phyloP scores from a whole-genome alignment of 345 rosid species.

The Schrenkiella parvula region DNA sequence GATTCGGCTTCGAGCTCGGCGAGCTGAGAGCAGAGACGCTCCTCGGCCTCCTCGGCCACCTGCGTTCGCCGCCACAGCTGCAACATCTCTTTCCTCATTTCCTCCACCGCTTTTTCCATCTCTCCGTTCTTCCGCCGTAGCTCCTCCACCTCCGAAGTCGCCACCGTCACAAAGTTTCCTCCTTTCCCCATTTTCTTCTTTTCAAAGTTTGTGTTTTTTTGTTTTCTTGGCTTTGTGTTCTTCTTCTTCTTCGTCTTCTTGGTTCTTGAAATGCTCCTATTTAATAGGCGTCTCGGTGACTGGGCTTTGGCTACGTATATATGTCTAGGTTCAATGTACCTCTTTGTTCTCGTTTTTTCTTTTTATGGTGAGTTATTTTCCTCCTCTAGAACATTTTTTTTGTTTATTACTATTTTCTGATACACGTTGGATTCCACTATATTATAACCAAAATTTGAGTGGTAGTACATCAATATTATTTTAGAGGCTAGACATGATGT shows the following conservation, averaged over 20 bases:
- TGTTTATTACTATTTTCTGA: neutral
- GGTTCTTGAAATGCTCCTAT: conserved; percentile 8
- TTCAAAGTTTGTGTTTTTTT: neutral
- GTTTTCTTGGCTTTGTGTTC: neutral
- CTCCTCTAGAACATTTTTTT: neutral
- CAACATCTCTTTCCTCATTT: conserved; percentile 50
- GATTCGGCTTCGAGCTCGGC: conserved; percentile 91
- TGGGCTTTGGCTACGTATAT: neutral
- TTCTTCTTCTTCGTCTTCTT: neutral
- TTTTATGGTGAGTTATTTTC: neutral
- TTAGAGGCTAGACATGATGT: neutral
- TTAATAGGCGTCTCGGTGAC: conserved; percentile 2
- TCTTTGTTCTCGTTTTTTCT: neutral
- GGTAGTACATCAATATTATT: neutral
- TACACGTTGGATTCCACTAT: conserved; percentile 7
- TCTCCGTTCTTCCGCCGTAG: conserved; percentile 33
- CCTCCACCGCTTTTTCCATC: conserved; percentile 61
- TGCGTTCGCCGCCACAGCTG: conserved; percentile 48
- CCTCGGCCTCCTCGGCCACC: conserved; percentile 83
- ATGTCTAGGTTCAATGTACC: conserved; percentile 82
- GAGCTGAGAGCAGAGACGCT: conserved; percentile 74
- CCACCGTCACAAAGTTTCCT: conserved; percentile 27
- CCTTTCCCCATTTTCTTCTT: conserved; percentile 33
- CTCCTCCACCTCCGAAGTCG: conserved; percentile 29
- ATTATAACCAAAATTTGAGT: neutral